Base-by-base conservation (phyloP, 2,329 filamentous ascomycete species). In the Hymenoscyphus fructigenus region DNA sequence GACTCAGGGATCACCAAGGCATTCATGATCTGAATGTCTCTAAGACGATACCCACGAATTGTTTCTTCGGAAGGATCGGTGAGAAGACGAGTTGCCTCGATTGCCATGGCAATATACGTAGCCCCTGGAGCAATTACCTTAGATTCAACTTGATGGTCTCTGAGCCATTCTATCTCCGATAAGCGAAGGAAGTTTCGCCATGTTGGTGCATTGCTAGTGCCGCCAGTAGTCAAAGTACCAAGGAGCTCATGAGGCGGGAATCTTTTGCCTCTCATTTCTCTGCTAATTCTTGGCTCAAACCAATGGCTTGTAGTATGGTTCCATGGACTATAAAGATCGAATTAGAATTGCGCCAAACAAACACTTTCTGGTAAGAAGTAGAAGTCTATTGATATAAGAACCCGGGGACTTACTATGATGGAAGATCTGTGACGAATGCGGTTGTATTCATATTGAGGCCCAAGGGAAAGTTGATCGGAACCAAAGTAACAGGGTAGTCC, bases 301-400 rank as follows among this genome's bases (percentile, higher is more conserved):
- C 84, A 86, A 70, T 84, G 84, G 0, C 71, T 74, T 34, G 78
- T 81, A 23, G 74, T 72, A 64, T 85, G 83, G 32, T 85, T 83
- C 83, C 83, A 86, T 0, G 81, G 14, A n/a, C 32, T 34, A 29
- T 6, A 29, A 34, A 34, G 32, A 12, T 34, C 32, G 9, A 34
- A 34, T 34, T 34, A 34, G 32, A 34, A 6, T 34, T 34, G 32
- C 9, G 32, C 32, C 7, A 34, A 10, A 34, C 7, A 34, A 12
- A 7, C 32, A 34, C 5, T 34, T 34, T 5, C 32, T 7, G 32
- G 32, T 7, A 7, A 9, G 32, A 7, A 34, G 32, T 12, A 12
- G 32, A 12, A 34, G 32, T 34, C 9, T 34, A 29, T 3, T 6
- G 28, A 29, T 29, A 29, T 29, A 34, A 34, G 77, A 66, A 34